phyloP scores from a whole-genome alignment of 148 eudicot species.

The Heliosperma pusillum region DNA sequence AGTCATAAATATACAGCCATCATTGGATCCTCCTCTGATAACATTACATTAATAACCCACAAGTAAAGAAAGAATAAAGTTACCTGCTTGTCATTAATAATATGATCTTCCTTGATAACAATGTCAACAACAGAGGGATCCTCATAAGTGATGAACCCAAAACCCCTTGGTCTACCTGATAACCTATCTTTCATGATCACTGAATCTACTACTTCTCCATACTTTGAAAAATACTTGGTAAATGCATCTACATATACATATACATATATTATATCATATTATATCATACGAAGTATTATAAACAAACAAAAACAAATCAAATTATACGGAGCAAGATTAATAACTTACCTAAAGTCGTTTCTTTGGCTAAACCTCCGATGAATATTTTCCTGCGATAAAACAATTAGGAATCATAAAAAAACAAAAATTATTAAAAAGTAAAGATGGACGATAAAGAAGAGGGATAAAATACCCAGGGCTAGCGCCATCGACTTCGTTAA shows the following conservation, averaged over 20 bases:
- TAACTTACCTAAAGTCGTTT: conserved; percentile 50
- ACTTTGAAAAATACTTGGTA: conserved; percentile 61
- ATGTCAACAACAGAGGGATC: conserved; percentile 63
- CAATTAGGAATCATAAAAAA: background rate
- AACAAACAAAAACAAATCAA: too few species aligned
- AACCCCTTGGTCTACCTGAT: conserved; percentile 70
- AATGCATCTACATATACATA: conserved; percentile 37
- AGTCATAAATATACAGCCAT: too few species aligned
- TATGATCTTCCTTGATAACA: conserved; percentile 55
- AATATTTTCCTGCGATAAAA: conserved; percentile 51
- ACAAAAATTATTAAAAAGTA: background rate
- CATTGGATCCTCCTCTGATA: too few species aligned
- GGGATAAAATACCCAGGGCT: conserved; percentile 56
- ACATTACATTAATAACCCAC: too few species aligned
- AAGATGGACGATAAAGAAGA: background rate
- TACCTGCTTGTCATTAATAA: conserved; percentile 63
- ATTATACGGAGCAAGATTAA: background rate
- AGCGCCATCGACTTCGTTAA: conserved; percentile 51
- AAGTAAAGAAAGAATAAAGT: background rate
- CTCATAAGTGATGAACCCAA: conserved; percentile 65
- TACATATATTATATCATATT: too few species aligned
- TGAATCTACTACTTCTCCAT: conserved; percentile 68
- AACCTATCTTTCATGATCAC: conserved; percentile 71
- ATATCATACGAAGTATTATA: too few species aligned
- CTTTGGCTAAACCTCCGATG: conserved; percentile 64